Evolutionary conservation across 345 rosid genomes (phyloP), one percentile per base, ranked within the genome.

Genomic region (Cochlearia excelsa): DNA sequence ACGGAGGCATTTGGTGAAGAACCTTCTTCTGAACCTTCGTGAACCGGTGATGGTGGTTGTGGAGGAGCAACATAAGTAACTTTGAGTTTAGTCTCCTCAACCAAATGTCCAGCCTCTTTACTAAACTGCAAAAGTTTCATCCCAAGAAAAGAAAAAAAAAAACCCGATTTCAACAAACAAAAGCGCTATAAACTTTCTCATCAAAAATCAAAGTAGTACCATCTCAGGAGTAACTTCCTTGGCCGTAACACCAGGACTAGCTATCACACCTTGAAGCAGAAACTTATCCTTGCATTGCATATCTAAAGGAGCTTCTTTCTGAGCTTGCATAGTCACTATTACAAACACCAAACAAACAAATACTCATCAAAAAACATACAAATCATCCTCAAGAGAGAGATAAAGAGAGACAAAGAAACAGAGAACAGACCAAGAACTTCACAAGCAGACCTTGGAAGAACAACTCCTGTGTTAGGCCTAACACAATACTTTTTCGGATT

Each of bases 321-420:
- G 98, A 34, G 93, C 93, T 81, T 88, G 98, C 98, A 88, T 88
- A 11, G 93, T 83, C 67, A 92, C 98, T 86, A 72, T 0, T 45
- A 3, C 40, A 37, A 37, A 37, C 5, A 37, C 40, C 51, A 48
- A 61, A 37, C 43, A 43, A 35, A 35, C 26, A 52, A 33, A 2
- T 1, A 48, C 30, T n/a, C 43, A 61, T 45, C 8, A 39, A 39
- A 39, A 8, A 9, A 26, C 49, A 46, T 23, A 23, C 37, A 27
- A 31, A 33, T 47, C 6, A 47, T 42, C 35, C 23, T 0, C 9
- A 0, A 8, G n/a, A 16, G 23, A 16, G 41, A 3, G 35, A 33
- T 1, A 33, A 33, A 35, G 41, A 26, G 41, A 3, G 35, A 33
- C 35, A 33, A 33, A 35, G 41, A 26, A 50, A 2, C n/a, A 54